Evolutionary conservation across 2,329 filamentous ascomycete species (phyloP).

Genomic region (Ambrosiella xylebori): DNA sequence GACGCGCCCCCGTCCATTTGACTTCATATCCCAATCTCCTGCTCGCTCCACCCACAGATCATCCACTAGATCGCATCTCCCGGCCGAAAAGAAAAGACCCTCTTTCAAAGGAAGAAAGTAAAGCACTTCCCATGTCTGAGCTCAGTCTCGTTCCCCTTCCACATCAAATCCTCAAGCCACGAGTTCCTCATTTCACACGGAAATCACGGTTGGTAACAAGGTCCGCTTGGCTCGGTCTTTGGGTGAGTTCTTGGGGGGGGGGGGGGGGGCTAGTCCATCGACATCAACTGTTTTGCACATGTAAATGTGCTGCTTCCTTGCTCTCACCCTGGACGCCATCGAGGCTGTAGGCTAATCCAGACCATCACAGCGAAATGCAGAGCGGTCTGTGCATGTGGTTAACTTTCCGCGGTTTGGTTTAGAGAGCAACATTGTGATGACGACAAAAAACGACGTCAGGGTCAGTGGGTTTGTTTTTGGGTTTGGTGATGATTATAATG

Average conservation of each 20-base stretch:
- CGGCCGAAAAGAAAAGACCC: neutral
- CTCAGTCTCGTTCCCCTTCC: neutral
- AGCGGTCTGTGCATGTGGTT: neutral
- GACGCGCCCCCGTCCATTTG: neutral
- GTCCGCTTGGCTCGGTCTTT: too few relatives aligned
- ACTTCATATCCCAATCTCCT: neutral
- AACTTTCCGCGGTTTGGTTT: neutral
- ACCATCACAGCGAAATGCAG: neutral
- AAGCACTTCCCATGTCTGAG: neutral
- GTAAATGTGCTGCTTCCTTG: too few relatives aligned
- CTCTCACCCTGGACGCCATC: too few relatives aligned
- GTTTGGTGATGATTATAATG: neutral
- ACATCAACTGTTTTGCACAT: too few relatives aligned
- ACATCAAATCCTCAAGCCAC: neutral
- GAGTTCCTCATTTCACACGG: neutral
- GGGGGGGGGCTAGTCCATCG: neutral
- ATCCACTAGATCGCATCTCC: neutral
- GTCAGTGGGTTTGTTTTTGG: neutral
- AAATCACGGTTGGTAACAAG: neutral
- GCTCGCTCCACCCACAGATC: neutral
- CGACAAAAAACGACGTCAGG: neutral
- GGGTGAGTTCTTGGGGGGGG: too few relatives aligned
- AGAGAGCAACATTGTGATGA: neutral
- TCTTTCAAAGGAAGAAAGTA: neutral
- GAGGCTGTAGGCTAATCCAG: neutral